Conservation (phyloP, 768 basidiomycete species). For the Hydnum rufescens region DNA sequence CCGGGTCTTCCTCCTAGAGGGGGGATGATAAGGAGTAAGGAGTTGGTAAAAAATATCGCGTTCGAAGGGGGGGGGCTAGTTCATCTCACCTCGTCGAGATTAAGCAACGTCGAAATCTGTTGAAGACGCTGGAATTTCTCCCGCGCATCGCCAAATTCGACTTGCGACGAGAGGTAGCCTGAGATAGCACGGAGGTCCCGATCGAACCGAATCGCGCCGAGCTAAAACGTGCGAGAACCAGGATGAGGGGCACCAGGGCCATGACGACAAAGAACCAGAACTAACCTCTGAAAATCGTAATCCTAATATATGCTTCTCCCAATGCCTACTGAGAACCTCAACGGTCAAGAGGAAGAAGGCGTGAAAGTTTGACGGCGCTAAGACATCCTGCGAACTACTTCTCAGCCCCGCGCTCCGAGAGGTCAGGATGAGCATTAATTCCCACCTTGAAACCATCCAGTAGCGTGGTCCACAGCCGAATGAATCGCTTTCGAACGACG, state of each 20-base stretch:
- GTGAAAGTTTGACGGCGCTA: constrained; percentile 78
- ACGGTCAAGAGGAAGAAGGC: constrained; percentile 69
- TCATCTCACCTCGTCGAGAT: constrained; percentile 51
- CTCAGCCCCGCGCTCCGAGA: neutral
- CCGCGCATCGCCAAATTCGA: constrained; percentile 70
- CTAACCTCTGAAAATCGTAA: constrained; percentile 77
- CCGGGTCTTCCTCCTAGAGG: constrained; percentile 81
- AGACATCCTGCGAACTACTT: constrained; percentile 38
- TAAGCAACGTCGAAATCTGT: constrained; percentile 81
- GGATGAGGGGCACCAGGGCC: constrained; percentile 2
- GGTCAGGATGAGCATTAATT: neutral
- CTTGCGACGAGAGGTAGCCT: constrained; percentile 71
- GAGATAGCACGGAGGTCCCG: constrained; percentile 72
- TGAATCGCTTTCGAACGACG: constrained; percentile 70
- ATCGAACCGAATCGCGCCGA: constrained; percentile 92
- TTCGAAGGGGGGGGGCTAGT: neutral
- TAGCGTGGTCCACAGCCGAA: constrained; percentile 69
- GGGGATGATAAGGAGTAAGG: neutral
- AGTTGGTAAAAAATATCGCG: no score
- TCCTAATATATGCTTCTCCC: constrained; percentile 73
- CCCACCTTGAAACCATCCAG: constrained; percentile 73
- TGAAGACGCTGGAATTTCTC: constrained; percentile 86
- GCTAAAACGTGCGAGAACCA: constrained; percentile 26
- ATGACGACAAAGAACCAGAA: neutral
- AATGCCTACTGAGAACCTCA: constrained; percentile 78